Percentiles rank a stretch among this genome's conserved stretches.
These are phyloP conservation scores for Fusarium scirpi DNA, from an alignment of 2,329 filamentous ascomycete genomes.

Conservation along the genomic window DNA sequence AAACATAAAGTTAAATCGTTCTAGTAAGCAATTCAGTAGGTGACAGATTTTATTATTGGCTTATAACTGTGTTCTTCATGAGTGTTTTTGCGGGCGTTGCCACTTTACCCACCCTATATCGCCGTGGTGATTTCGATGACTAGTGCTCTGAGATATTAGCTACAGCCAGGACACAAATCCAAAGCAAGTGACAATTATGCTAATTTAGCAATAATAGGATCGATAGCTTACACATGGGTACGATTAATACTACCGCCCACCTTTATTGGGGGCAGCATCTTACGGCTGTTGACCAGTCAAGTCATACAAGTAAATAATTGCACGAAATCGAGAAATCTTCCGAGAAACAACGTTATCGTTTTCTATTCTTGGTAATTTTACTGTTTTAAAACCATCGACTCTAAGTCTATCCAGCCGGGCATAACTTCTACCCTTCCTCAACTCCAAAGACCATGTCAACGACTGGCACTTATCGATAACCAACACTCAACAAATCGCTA, in stretches of 20 bases:
- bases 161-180: too few species aligned
- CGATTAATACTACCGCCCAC: too few species aligned
- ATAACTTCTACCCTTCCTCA: conserved; percentile 36
- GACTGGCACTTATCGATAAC: conserved; percentile 33
- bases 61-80: not conserved
- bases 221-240: not conserved
- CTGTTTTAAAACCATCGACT: conserved; percentile 27
- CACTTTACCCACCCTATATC: not conserved
- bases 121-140: too few species aligned
- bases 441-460: conserved; percentile 41
- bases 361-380: conserved; percentile 29
- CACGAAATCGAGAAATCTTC: not conserved
- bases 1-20: not conserved
- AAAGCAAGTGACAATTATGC: too few species aligned
- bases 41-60: not conserved
- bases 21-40: not conserved
- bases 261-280: not conserved
- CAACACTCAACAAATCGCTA: conserved; percentile 36
- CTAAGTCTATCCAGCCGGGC: conserved; percentile 34
- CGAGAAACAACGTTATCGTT: conserved; percentile 9
- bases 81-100: not conserved
- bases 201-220: too few species aligned
- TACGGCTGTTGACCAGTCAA: not conserved
- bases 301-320: not conserved
- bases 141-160: too few species aligned